These are phyloP conservation scores for Globisporangium orthogonon DNA, from an alignment of 352 stramenopile species.

Conservation along the genomic window DNA sequence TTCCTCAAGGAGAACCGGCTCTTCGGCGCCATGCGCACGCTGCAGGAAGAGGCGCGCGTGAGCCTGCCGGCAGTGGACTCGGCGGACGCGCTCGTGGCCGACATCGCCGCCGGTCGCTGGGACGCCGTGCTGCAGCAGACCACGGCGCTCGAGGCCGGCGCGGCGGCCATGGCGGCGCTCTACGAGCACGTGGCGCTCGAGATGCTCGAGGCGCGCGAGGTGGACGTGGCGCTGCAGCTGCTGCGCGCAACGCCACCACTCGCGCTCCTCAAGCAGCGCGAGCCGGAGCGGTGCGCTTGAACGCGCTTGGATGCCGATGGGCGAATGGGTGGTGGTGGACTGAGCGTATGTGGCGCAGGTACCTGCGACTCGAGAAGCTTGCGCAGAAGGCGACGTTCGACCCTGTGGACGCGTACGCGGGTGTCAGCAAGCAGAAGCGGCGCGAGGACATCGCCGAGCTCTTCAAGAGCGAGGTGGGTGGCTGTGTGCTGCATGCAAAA, in stretches of 20 bases:
- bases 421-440: conserved; percentile 68
- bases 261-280: conserved; percentile 36
- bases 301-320: background rate
- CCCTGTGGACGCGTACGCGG: conserved; percentile 52
- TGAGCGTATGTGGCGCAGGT: conserved; percentile 19
- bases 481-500: no score
- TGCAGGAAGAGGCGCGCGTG: conserved; percentile 87
- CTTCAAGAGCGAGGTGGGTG: conserved; percentile 57
- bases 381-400: conserved; percentile 66
- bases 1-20: conserved; percentile 90
- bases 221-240: conserved; percentile 68
- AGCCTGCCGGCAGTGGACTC: conserved; percentile 87
- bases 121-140: conserved; percentile 89
- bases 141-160: conserved; percentile 54
- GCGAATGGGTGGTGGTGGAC: background rate
- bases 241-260: conserved; percentile 44
- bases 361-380: conserved; percentile 71
- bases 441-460: conserved; percentile 71
- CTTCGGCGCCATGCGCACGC: conserved; percentile 64
- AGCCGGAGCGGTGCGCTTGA: conserved; percentile 36
- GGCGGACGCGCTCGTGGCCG: conserved; percentile 59
- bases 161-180: conserved; percentile 70
- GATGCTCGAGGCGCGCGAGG: conserved; percentile 80
- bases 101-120: conserved; percentile 85
- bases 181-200: conserved; percentile 89